Percentiles rank a stretch among this genome's conserved stretches.
phyloP scores from a whole-genome alignment of 257 asterid species.

The Nicotiana tabacum region DNA sequence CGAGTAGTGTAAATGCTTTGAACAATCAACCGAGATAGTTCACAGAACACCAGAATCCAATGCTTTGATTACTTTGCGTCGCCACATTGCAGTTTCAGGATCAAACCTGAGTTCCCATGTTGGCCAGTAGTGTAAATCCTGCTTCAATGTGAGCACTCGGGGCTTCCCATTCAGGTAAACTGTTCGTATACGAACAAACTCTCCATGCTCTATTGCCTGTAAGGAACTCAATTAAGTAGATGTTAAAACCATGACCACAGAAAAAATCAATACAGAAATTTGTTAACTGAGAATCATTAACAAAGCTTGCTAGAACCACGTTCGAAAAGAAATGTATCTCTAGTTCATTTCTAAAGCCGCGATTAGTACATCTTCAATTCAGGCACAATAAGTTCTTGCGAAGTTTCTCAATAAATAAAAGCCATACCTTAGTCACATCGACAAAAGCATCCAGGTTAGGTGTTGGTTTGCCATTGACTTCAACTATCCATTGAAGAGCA shows the following conservation, averaged over 20 bases:
- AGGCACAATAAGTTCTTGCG: not conserved
- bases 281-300: not conserved
- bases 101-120: slow-evolving; percentile 91
- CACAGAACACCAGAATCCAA: slow-evolving; percentile 29
- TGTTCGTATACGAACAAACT: slow-evolving; percentile 80
- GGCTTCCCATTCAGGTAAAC: slow-evolving; percentile 95
- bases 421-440: slow-evolving; percentile 73
- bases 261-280: not conserved
- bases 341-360: not conserved
- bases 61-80: slow-evolving; percentile 66
- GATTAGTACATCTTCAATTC: not conserved
- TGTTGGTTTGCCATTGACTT: slow-evolving; percentile 89
- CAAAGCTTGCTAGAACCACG: not conserved
- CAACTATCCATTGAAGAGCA: slow-evolving; percentile 97
- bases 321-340: not conserved
- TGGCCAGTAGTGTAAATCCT: slow-evolving; percentile 98
- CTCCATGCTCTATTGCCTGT: slow-evolving; percentile 84
- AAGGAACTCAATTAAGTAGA: not conserved
- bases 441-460: slow-evolving; percentile 87
- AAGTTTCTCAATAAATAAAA: not conserved
- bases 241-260: not conserved
- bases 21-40: slow-evolving; percentile 4
- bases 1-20: not conserved
- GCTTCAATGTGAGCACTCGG: slow-evolving; percentile 86
- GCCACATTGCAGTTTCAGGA: slow-evolving; percentile 82